Evolutionary conservation across 192 early-diverging fungal genomes (phyloP), one percentile per base, ranked within the genome.

Genomic region (Chytriomyces sp.): DNA sequence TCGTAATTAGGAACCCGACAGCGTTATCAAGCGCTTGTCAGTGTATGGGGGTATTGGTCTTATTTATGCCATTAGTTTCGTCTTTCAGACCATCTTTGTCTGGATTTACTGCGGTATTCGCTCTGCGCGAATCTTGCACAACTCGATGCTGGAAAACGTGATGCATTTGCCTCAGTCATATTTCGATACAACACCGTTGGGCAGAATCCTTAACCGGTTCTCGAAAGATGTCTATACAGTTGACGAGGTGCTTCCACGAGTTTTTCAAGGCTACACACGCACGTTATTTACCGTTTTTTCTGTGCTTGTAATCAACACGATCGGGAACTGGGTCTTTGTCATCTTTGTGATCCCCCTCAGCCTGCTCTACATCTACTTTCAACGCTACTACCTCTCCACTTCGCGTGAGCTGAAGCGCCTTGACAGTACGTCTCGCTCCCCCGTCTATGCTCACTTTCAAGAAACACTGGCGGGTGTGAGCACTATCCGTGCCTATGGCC

Each of bases 121-220:
- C 7, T 94, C 93, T 10, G 92, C 93, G 5, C 78, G 84, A 33
- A 76, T 79, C 3, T 80, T 93, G 39, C 96, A 98, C 59, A 70
- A 82, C 4, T 66, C 87, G 17, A 92, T 98, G 90, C 82, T 96
- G 54, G 64, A 87, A n/a, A 88, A 85, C 56, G 85, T 94, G 56
- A 53, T 94, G 17, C 79, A 83, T 44, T 82, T 89, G 0, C 91
- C 92, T 8, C 90, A 91, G 83, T 84, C 85, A 2, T 93, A 91
- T 72, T 93, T 92, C 76, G 91, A 74, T 60, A 88, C 86, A 5
- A 94, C 93, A 0, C 93, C 93, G 26, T 75, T 92, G 0, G 93
- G 95, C 8, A 88, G 95, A 53, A 88, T 96, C 75, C 74, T 95
- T 34, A 93, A 97, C 73, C 89, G 95, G 12, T 95, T 97, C 74